phyloP scores from a whole-genome alignment of 2,329 filamentous ascomycete genomes.

The Cordyceps militaris region DNA sequence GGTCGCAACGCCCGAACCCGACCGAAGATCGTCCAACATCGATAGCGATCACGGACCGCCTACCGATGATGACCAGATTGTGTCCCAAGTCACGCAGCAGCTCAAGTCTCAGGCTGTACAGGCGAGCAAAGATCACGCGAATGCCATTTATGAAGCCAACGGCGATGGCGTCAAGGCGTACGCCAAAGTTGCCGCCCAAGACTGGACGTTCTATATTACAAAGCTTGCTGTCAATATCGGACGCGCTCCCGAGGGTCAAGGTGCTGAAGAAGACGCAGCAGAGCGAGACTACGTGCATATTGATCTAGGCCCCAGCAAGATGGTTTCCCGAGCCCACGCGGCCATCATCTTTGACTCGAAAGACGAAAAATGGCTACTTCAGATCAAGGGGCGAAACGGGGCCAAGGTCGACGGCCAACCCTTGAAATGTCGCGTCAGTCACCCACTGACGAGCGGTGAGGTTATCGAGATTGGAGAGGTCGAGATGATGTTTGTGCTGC shows the following conservation, averaged over 20 bases:
- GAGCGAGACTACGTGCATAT: conserved; percentile 63
- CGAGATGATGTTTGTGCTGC: conserved; percentile 99
- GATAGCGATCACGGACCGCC: conserved; percentile 32
- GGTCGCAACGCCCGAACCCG: conserved; percentile 21
- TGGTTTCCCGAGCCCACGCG: conserved; percentile 71
- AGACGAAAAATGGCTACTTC: conserved; percentile 70
- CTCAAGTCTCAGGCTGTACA: conserved; percentile 45
- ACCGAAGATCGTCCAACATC: conserved; percentile 12
- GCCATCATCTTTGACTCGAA: conserved; percentile 65
- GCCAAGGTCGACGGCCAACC: conserved; percentile 71
- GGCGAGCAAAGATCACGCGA: conserved; percentile 55
- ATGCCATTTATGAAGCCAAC: conserved; percentile 55
- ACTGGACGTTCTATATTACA: conserved; percentile 81
- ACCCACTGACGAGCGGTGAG: conserved; percentile 71
- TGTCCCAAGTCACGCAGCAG: conserved; percentile 48
- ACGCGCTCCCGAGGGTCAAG: conserved; percentile 50
- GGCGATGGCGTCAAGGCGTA: conserved; percentile 63
- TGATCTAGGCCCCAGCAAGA: conserved; percentile 78
- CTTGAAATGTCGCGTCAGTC: conserved; percentile 59
- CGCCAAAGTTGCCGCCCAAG: conserved; percentile 72
- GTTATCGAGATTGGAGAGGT: conserved; percentile 87
- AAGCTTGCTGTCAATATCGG: conserved; percentile 71
- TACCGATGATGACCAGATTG: conserved; percentile 48
- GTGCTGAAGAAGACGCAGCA: conserved; percentile 37
- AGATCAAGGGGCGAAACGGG: conserved; percentile 86